phyloP scores from a whole-genome alignment of 73 alveolate species.

The Stentor roeselii region DNA sequence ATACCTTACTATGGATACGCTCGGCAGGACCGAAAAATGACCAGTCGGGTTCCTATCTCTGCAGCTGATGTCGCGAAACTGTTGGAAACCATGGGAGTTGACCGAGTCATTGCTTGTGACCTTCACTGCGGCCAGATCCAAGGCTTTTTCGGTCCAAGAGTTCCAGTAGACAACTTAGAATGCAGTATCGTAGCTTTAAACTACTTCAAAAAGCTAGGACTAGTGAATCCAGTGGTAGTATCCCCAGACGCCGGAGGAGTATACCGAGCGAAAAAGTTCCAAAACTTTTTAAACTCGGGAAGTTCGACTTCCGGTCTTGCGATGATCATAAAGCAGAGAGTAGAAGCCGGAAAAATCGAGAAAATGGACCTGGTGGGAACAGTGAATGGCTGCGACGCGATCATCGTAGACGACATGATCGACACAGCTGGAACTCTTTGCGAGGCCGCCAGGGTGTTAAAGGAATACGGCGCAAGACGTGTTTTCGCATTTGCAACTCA shows the following conservation, averaged over 20 bases:
- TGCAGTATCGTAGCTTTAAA: conserved; percentile 76
- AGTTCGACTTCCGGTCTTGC: conserved; percentile 54
- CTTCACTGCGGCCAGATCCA: conserved; percentile 87
- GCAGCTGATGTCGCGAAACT: conserved; percentile 95
- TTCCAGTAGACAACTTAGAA: conserved; percentile 81
- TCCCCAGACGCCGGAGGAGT: conserved; percentile 95
- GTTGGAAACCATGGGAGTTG: conserved; percentile 60
- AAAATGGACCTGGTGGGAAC: conserved; percentile 71
- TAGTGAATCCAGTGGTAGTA: conserved; percentile 72
- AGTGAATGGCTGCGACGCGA: conserved; percentile 69
- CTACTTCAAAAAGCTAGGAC: conserved; percentile 49
- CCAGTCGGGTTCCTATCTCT: conserved; percentile 80
- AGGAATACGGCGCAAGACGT: conserved; percentile 78
- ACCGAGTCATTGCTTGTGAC: conserved; percentile 84
- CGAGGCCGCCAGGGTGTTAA: conserved; percentile 83
- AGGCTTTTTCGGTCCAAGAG: conserved; percentile 89
- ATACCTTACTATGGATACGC: conserved; percentile 97
- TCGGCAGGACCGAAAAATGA: conserved; percentile 82
- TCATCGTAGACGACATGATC: conserved; percentile 86
- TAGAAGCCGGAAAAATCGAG: conserved; percentile 64
- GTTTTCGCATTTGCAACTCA: conserved; percentile 95
- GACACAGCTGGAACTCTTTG: conserved; percentile 93
- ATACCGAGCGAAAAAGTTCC: conserved; percentile 39
- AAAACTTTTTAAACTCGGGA: conserved; percentile 45
- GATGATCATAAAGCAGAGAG: conserved; percentile 77